Percentiles rank a stretch among this genome's conserved stretches.
phyloP scores from a whole-genome alignment of 495 filamentous ascomycete genomes.

The Tuber borchii region DNA sequence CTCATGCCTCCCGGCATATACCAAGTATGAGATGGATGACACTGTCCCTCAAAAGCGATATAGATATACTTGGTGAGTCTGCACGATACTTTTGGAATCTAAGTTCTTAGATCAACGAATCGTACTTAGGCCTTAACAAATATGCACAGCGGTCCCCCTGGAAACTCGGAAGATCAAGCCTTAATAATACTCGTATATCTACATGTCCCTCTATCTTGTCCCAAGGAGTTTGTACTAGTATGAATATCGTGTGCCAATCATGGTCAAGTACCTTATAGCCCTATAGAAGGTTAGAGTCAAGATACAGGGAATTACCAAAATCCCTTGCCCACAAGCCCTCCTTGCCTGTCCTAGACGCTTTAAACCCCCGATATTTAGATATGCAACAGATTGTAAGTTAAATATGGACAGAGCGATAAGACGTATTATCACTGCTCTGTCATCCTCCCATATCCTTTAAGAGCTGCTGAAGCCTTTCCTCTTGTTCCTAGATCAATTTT shows the following conservation, averaged over 20 bases:
- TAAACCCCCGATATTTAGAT: not conserved
- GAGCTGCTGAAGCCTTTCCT: not conserved
- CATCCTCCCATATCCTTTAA: too few relatives aligned
- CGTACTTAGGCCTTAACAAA: not conserved
- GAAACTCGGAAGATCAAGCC: not conserved
- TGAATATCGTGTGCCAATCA: not conserved
- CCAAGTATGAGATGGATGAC: not conserved
- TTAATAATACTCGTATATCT: not conserved
- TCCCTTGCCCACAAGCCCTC: too few relatives aligned
- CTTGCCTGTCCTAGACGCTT: not conserved
- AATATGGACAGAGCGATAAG: not conserved
- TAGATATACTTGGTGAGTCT: not conserved
- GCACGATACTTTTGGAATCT: not conserved
- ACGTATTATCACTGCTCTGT: too few relatives aligned
- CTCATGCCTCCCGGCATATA: not conserved
- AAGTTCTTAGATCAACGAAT: not conserved
- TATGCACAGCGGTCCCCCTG: not conserved
- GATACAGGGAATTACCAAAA: not conserved
- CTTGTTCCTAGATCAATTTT: not conserved
- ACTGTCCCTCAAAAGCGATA: not conserved
- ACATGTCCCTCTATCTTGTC: not conserved
- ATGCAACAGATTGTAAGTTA: not conserved
- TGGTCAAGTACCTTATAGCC: not conserved
- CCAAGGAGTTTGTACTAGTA: not conserved
- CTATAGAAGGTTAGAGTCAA: not conserved